These are phyloP conservation scores for Sphaerulina musiva DNA, from an alignment of 2,329 filamentous ascomycete genomes.

Conservation along the genomic window DNA sequence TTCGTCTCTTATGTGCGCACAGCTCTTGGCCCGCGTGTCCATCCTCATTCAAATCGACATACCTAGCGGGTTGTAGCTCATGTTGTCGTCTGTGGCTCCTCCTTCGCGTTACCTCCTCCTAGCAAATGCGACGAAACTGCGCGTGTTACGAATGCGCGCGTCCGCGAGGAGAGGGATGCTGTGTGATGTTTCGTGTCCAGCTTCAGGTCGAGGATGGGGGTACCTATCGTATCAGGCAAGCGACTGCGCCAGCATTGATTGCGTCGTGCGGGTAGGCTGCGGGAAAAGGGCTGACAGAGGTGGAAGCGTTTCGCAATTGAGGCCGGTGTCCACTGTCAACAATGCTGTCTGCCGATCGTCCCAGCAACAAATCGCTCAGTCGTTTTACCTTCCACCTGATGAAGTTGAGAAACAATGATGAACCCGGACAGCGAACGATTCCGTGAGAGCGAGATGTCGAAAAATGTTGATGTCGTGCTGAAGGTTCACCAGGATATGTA, in stretches of 20 bases:
- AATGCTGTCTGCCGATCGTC: neutral
- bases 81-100: constrained; percentile 8
- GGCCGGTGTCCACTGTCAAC: constrained; percentile 1
- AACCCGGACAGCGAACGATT: no score
- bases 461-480: no score
- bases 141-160: constrained; percentile 3
- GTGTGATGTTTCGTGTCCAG: neutral
- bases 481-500: no score
- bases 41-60: constrained; percentile 12
- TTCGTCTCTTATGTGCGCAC: neutral
- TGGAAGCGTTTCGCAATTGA: neutral
- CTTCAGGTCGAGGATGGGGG: neutral
- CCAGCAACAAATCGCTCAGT: neutral
- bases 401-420: no score
- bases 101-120: neutral
- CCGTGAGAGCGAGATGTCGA: no score
- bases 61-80: constrained; percentile 26
- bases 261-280: constrained; percentile 11
- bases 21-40: constrained; percentile 11
- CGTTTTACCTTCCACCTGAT: no score
- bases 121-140: constrained; percentile 3
- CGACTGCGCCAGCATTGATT: constrained; percentile 13
- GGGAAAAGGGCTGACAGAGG: neutral
- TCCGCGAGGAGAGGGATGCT: neutral
- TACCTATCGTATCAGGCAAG: neutral